These are phyloP conservation scores for Salix koriyanagi DNA, from an alignment of 345 rosid species.

Conservation along the genomic window DNA sequence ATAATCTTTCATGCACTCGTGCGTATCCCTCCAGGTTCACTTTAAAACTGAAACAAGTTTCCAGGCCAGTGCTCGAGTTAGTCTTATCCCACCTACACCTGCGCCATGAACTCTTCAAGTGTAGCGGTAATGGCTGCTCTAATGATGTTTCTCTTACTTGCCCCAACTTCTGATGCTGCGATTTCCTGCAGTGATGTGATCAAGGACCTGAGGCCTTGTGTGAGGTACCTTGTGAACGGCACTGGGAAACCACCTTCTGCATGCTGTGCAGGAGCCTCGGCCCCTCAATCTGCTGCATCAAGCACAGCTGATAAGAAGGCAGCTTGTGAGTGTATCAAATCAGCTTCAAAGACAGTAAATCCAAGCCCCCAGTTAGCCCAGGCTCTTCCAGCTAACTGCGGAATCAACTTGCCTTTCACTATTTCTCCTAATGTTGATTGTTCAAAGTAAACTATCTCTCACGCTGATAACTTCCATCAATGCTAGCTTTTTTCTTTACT, in stretches of 20 bases:
- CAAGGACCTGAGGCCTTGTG: conserved; percentile 64
- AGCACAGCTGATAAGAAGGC: conserved; percentile 53
- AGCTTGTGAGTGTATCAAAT: conserved; percentile 65
- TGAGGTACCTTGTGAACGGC: conserved; percentile 54
- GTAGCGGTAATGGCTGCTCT: conserved; percentile 14
- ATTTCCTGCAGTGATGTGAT: conserved; percentile 58
- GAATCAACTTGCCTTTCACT: conserved; percentile 43
- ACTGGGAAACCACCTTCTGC: conserved; percentile 52
- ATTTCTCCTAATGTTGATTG: conserved; percentile 62
- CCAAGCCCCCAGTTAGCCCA: conserved; percentile 52
- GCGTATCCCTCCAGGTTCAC: conserved; percentile 8
- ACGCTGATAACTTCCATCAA: background rate
- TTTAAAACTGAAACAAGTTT: conserved; percentile 1
- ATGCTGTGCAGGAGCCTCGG: conserved; percentile 54
- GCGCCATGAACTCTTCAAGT: conserved; percentile 21
- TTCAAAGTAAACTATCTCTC: conserved; percentile 37
- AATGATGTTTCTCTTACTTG: conserved; percentile 25
- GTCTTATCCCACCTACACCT: background rate
- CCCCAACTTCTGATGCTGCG: conserved; percentile 40
- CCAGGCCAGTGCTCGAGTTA: background rate
- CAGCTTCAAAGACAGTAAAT: conserved; percentile 46
- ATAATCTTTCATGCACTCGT: conserved; percentile 4
- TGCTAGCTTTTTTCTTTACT: background rate
- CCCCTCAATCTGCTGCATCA: conserved; percentile 45
- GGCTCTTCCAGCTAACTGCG: conserved; percentile 56